These are phyloP conservation scores for Acer campestre DNA, from an alignment of 345 rosid genomes.

Conservation along the genomic window DNA sequence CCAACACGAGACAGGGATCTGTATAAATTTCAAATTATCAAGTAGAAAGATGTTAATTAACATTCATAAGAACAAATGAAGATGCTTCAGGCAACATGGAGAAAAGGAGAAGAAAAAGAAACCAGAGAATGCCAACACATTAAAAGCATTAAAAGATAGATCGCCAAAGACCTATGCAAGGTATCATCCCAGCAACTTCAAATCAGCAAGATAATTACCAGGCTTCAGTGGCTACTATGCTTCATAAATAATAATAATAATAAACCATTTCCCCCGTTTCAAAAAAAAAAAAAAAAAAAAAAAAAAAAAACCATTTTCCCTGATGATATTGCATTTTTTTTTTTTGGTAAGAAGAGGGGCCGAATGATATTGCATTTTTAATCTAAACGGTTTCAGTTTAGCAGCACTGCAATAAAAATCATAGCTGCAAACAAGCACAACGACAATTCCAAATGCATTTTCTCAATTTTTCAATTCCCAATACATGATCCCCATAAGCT, in stretches of 20 bases:
- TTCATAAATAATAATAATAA: no score
- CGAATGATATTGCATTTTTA: background rate
- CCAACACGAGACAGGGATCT: slow-evolving; percentile 54
- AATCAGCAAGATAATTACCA: background rate
- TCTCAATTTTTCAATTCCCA: background rate
- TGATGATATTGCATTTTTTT: no score
- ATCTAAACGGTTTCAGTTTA: background rate
- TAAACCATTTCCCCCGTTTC: background rate
- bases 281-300: no score
- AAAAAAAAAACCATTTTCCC: no score
- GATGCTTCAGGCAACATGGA: background rate
- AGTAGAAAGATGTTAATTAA: slow-evolving; percentile 8
- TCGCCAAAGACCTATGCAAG: background rate
- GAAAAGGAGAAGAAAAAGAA: background rate
- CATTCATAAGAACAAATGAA: background rate
- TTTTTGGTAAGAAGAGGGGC: no score
- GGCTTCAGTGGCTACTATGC: background rate
- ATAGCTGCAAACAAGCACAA: background rate
- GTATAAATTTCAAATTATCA: slow-evolving; percentile 4
- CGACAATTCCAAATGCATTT: background rate
- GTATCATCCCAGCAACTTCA: background rate
- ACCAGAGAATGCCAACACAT: background rate
- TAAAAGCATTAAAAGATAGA: background rate
- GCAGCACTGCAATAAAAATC: background rate
- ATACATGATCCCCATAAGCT: background rate